These are phyloP conservation scores for Trichomonas vaginalis DNA, from an alignment of 208 protist genomes.

Conservation along the genomic window DNA sequence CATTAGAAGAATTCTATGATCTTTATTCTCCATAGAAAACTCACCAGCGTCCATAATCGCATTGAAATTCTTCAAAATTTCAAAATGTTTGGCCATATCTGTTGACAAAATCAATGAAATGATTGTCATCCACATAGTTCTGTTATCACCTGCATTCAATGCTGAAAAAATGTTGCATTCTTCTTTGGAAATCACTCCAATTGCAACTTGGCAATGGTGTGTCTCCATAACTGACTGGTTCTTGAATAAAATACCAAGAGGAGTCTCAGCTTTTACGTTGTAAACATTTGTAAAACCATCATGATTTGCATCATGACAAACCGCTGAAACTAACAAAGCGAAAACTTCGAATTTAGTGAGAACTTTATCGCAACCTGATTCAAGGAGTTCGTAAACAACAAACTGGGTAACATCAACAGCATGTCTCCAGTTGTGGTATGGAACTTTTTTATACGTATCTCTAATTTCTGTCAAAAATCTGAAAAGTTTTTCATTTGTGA, in stretches of 20 bases:
- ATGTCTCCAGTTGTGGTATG: constrained; percentile 55
- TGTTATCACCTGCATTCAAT: constrained; percentile 29
- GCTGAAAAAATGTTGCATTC: constrained; percentile 32
- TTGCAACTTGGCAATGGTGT: constrained; percentile 38
- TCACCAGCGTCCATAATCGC: background rate
- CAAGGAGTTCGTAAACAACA: constrained; percentile 35
- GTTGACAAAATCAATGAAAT: constrained; percentile 41
- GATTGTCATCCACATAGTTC: constrained; percentile 29
- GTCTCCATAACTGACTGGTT: constrained; percentile 47
- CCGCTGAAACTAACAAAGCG: constrained; percentile 59
- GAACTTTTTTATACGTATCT: constrained; percentile 35
- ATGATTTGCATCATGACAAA: constrained; percentile 84
- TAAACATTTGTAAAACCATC: constrained; percentile 84
- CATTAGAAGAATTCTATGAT: background rate
- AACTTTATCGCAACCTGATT: constrained; percentile 42
- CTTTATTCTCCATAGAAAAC: background rate
- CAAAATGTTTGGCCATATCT: constrained; percentile 43
- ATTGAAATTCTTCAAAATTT: constrained; percentile 16
- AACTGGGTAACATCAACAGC: constrained; percentile 50
- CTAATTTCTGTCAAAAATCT: constrained; percentile 6
- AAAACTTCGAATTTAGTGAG: constrained; percentile 55
- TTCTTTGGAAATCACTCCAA: constrained; percentile 23
- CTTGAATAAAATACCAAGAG: constrained; percentile 58
- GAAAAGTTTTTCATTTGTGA: constrained; percentile 7
- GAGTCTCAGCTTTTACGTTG: constrained; percentile 61